Evolutionary conservation across 108 stramenopile species (phyloP), one percentile per base, ranked within the genome.

Genomic region (Cylindrotheca closterium): DNA sequence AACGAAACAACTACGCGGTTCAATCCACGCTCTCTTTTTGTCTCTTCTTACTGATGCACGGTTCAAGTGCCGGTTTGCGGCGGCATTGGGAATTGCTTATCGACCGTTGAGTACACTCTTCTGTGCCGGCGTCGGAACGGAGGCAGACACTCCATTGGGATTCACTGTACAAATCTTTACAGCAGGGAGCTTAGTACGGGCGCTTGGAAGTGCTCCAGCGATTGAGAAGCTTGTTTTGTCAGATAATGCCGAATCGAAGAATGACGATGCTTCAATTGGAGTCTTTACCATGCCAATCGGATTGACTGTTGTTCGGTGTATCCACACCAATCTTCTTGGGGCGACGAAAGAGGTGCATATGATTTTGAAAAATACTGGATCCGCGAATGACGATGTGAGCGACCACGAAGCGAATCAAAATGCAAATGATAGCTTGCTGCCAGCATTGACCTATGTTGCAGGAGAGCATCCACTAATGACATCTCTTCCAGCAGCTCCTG

Each of bases 81-180:
- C 84, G 25, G 82, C 89, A 1, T 74, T 92, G 37, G 94, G 90
- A n/a, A 80, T 95, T n/a, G 85, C 83, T 10, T 91, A 92, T 58
- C 83, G 91, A 32, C 86, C 91, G 0, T 73, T 90, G 37, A 82
- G 87, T 7, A 91, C 89, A 5, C 49, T 92, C 30, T 95, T 91
- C 68, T 92, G 90, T 68, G 94, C 94, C 17, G 91, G 94, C 1
- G 88, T 95, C 23, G 94, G 94, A 17, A 92, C 93, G 4, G 93
- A 94, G 55, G 72, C 85, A 1, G 93, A 94, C 60, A 87, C 93
- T 30, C 80, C 86, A 27, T 62, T 94, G 28, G 82, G 85, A 67
- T 94, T 94, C 72, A 90, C 88, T 10, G 93, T 94, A 21, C 94
- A 95, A 75, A 81, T 95, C 51, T 92, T 95, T 63, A 95, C 94